Evolutionary conservation across 2,329 filamentous ascomycete genomes (phyloP).

Genomic region (Ploettnerulaceae sp.): DNA sequence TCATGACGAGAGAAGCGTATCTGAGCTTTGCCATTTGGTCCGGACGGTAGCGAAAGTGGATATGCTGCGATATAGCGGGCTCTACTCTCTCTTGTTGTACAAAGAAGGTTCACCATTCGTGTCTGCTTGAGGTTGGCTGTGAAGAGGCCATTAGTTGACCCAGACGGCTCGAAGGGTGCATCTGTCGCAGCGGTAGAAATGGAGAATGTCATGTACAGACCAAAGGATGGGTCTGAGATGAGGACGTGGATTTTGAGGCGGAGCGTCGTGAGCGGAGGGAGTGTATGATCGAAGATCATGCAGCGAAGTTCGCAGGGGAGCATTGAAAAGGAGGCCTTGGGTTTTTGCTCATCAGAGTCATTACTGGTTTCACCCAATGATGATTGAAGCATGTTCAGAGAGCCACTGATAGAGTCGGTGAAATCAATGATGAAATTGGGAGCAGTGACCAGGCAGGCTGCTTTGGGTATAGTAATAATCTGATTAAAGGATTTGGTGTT

Average conservation of each 20-base stretch:
- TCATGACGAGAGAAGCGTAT: background rate
- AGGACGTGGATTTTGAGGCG: background rate
- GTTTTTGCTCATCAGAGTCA: too few relatives aligned
- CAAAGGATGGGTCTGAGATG: conserved; percentile 5
- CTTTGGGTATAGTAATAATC: too few relatives aligned
- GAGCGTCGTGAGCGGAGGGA: background rate
- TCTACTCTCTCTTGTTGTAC: conserved; percentile 3
- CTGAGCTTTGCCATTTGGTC: background rate
- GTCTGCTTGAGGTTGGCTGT: background rate
- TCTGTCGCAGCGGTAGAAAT: background rate
- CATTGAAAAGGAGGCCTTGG: background rate
- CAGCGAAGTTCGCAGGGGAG: conserved; percentile 9
- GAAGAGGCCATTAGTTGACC: background rate
- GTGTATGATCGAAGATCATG: conserved; percentile 5
- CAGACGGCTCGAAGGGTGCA: background rate
- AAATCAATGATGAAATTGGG: too few relatives aligned
- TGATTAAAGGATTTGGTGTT: too few relatives aligned
- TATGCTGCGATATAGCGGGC: background rate
- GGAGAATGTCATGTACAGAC: conserved; percentile 6
- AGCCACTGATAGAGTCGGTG: too few relatives aligned
- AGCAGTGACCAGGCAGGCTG: too few relatives aligned
- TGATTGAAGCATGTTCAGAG: too few relatives aligned
- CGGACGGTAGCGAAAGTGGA: background rate
- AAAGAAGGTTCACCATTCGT: background rate
- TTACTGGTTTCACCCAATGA: too few relatives aligned